Conservation (phyloP, 192 early-diverging fungal genomes). For the Gigaspora rosea region DNA sequence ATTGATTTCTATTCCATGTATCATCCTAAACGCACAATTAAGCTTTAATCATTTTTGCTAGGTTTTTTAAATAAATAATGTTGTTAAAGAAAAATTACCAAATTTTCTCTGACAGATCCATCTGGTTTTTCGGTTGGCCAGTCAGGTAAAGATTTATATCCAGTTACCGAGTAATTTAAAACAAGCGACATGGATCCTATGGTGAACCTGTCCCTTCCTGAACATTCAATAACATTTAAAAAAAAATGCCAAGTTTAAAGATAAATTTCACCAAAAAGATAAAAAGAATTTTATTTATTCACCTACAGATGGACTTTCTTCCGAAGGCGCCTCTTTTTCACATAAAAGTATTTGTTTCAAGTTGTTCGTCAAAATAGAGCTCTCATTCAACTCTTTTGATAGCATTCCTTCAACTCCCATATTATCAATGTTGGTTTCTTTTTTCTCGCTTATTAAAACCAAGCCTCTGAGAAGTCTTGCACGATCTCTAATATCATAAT, state of each 20-base stretch:
- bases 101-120: conserved; percentile 53
- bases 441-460: conserved; percentile 37
- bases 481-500: conserved; percentile 90
- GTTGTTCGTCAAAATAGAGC: conserved; percentile 48
- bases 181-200: conserved; percentile 70
- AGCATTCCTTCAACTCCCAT: conserved; percentile 7
- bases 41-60: neutral
- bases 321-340: conserved; percentile 53
- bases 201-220: conserved; percentile 56
- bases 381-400: conserved; percentile 10
- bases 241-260: neutral
- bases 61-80: conserved; percentile 25
- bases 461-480: conserved; percentile 71
- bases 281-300: neutral
- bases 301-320: conserved; percentile 55
- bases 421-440: neutral
- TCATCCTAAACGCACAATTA: conserved; percentile 29
- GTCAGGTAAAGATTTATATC: conserved; percentile 79
- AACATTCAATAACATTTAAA: neutral
- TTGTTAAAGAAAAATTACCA: conserved; percentile 42
- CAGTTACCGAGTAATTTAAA: conserved; percentile 55
- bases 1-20: neutral
- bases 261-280: neutral
- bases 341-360: conserved; percentile 61
- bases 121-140: conserved; percentile 70